Conservation (phyloP, 768 basidiomycete genomes). For the Sporobolomyces phaffii region DNA sequence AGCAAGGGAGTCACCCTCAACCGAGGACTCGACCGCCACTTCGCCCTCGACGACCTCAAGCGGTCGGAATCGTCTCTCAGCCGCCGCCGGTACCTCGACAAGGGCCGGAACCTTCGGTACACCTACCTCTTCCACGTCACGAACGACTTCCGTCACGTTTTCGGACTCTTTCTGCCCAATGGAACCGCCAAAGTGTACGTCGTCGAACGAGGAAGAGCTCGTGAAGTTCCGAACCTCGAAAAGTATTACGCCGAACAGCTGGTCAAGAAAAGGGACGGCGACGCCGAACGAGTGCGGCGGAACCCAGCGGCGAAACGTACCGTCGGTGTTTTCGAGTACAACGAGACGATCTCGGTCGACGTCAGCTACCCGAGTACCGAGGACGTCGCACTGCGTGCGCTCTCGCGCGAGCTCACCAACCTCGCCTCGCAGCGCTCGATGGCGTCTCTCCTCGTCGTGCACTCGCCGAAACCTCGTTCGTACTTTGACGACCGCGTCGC, state of each 20-base stretch:
- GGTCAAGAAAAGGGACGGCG: conserved; percentile 29
- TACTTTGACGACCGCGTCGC: conserved; percentile 72
- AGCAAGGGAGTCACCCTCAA: conserved; percentile 63
- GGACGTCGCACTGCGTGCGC: conserved; percentile 68
- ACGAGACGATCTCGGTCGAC: conserved; percentile 49
- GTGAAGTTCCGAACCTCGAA: conserved; percentile 73
- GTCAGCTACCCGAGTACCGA: conserved; percentile 75
- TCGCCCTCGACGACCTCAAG: conserved; percentile 77
- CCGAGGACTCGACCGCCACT: conserved; percentile 70
- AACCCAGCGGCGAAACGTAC: conserved; percentile 53
- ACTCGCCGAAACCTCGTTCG: conserved; percentile 72
- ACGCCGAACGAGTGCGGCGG: conserved; percentile 45
- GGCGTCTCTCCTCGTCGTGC: conserved; percentile 64
- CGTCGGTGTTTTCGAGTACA: conserved; percentile 58
- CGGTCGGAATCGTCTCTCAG: conserved; percentile 55
- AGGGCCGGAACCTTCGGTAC: conserved; percentile 65
- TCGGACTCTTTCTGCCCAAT: conserved; percentile 73
- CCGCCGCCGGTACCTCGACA: conserved; percentile 62
- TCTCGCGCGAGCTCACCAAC: conserved; percentile 77
- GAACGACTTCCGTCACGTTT: conserved; percentile 71
- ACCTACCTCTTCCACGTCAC: conserved; percentile 82
- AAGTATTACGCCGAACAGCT: conserved; percentile 61
- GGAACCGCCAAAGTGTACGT: conserved; percentile 70
- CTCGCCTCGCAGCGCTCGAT: conserved; percentile 62
- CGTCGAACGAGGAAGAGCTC: conserved; percentile 81